Conservation (phyloP, 108 stramenopile species). For the Nitzschia sp. region DNA sequence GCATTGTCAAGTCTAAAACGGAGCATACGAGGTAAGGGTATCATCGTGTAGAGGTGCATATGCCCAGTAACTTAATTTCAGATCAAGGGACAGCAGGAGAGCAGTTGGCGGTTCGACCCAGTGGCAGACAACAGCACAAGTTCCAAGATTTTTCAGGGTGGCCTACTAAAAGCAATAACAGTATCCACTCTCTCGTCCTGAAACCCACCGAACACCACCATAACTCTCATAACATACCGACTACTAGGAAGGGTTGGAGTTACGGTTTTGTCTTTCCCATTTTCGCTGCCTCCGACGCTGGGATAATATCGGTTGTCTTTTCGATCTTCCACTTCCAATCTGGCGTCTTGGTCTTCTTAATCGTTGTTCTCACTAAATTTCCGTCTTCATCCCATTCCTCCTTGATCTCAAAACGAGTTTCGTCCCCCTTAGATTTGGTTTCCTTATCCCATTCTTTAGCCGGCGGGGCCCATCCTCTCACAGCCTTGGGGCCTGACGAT, state of each 20-base stretch:
- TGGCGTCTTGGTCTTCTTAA: conserved; percentile 31
- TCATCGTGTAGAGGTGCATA: no score
- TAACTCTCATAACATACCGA: neutral
- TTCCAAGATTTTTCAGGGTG: no score
- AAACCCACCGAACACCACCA: neutral
- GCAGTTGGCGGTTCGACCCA: no score
- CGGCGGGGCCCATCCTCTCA: conserved; percentile 35
- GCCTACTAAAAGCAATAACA: no score
- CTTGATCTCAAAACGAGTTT: conserved; percentile 34
- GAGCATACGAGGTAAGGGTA: no score
- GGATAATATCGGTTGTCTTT: conserved; percentile 26
- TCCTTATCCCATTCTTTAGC: conserved; percentile 34
- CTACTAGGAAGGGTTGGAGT: no score
- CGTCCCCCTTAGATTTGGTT: conserved; percentile 15
- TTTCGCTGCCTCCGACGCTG: conserved; percentile 39
- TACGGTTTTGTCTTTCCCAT: no score
- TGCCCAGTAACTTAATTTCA: no score
- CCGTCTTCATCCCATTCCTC: conserved; percentile 48
- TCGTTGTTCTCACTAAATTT: conserved; percentile 37
- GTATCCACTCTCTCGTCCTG: no score
- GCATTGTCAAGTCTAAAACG: no score
- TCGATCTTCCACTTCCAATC: conserved; percentile 38
- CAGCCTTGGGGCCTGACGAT: conserved; percentile 19
- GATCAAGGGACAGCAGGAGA: no score
- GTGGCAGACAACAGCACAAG: no score